phyloP scores from a whole-genome alignment of 768 basidiomycete species.

The Strobilomyces echinocephalus region DNA sequence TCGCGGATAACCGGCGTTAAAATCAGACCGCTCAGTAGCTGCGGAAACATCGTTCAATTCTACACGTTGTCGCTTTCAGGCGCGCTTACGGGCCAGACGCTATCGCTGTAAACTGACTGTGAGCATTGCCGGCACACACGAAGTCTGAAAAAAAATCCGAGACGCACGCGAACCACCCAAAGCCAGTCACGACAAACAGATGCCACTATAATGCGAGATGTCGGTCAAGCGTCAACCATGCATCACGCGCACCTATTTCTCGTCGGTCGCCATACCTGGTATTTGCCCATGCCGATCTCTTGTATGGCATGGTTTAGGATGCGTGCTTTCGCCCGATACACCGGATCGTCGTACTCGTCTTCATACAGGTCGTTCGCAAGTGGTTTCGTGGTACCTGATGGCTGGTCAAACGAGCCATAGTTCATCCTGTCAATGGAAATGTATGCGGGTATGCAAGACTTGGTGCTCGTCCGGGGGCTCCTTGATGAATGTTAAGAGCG shows the following conservation, averaged over 20 bases:
- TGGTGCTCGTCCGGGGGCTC: no score
- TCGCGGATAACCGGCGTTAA: slow-evolving; percentile 46
- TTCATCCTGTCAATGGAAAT: no score
- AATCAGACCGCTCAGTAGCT: slow-evolving; percentile 43
- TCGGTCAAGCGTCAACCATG: background rate
- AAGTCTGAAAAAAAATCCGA: background rate
- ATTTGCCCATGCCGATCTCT: slow-evolving; percentile 54
- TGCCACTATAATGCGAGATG: slow-evolving; percentile 31
- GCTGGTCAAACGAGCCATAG: background rate
- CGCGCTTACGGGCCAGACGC: slow-evolving; percentile 36
- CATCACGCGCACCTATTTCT: background rate
- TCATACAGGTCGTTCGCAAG: slow-evolving; percentile 27
- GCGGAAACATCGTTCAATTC: background rate
- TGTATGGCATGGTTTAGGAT: slow-evolving; percentile 45
- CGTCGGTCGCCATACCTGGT: slow-evolving; percentile 36
- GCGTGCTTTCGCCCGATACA: slow-evolving; percentile 47
- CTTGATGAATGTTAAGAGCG: no score
- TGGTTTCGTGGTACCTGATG: background rate
- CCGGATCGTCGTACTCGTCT: slow-evolving; percentile 38
- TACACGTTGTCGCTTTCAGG: background rate
- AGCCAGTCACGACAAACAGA: slow-evolving; percentile 37
- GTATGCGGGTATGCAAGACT: no score
- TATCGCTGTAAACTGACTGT: slow-evolving; percentile 24
- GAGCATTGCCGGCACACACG: background rate
- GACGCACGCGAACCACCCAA: slow-evolving; percentile 40